phyloP scores from a whole-genome alignment of 257 asterid species.

The Scutellaria minor region DNA sequence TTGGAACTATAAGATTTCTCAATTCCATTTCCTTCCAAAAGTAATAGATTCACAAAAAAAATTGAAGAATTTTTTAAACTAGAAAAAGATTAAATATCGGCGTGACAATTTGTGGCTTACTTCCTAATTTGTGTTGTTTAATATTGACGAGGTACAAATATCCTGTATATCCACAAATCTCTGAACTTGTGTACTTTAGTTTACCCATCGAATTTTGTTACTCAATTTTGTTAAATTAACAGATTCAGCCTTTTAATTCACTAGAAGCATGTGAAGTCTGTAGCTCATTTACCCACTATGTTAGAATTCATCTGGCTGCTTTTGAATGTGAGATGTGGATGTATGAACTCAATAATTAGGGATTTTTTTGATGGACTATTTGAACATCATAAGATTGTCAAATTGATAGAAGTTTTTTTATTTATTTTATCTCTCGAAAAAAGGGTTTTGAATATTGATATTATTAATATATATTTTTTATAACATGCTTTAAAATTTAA shows the following conservation, averaged over 20 bases:
- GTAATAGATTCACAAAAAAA: neutral
- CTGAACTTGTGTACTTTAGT: neutral
- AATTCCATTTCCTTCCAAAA: slow-evolving; percentile 3
- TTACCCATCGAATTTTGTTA: neutral
- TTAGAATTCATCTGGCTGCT: slow-evolving; percentile 21
- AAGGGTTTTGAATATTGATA: neutral
- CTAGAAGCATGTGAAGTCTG: slow-evolving; percentile 10
- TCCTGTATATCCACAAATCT: neutral
- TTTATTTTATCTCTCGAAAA: no score
- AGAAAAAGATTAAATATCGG: neutral
- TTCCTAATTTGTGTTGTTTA: neutral
- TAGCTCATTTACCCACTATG: neutral
- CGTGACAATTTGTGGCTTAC: neutral
- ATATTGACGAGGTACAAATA: slow-evolving; percentile 1
- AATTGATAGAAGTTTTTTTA: neutral
- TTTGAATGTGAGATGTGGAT: neutral
- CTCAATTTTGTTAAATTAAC: neutral
- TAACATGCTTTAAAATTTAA: neutral
- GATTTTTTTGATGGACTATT: neutral
- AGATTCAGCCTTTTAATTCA: neutral
- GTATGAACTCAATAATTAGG: neutral
- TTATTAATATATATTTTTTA: neutral
- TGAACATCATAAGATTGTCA: neutral
- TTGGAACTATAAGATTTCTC: neutral
- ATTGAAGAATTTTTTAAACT: slow-evolving; percentile 2